These are phyloP conservation scores for Tylopilus balloui DNA, from an alignment of 768 basidiomycete genomes.

Conservation along the genomic window DNA sequence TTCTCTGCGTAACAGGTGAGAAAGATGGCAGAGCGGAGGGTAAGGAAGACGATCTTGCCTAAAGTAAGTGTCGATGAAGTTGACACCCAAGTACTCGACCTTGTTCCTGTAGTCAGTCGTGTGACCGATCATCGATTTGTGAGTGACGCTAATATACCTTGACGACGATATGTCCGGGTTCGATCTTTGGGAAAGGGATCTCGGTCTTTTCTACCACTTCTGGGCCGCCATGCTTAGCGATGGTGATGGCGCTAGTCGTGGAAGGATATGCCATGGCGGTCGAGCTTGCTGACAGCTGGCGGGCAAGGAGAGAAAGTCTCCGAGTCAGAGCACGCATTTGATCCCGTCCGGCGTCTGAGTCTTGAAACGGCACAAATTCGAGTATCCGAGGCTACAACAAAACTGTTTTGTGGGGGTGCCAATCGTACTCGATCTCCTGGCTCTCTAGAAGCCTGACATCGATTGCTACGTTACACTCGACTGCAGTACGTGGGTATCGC, in stretches of 20 bases:
- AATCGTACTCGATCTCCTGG: no score
- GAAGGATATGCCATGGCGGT: constrained; percentile 51
- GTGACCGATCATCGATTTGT: not conserved
- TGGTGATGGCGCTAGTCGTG: constrained; percentile 67
- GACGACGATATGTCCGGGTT: constrained; percentile 54
- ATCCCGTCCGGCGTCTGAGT: no score
- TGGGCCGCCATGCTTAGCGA: constrained; percentile 66
- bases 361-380: no score
- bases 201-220: constrained; percentile 70
- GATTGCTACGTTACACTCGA: no score
- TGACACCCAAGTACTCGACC: constrained; percentile 76
- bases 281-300: constrained; percentile 29
- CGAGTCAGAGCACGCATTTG: constrained; percentile 12
- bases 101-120: constrained; percentile 22
- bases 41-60: constrained; percentile 41
- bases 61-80: constrained; percentile 85
- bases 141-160: constrained; percentile 26
- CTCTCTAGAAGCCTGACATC: no score
- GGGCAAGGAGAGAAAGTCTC: constrained; percentile 23
- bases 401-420: no score
- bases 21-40: not conserved
- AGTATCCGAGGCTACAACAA: no score
- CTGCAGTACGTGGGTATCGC: no score
- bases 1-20: constrained; percentile 35
- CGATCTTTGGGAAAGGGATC: constrained; percentile 63